A percentile compares a stretch with the other conserved stretches of the same genome.
phyloP scores from a whole-genome alignment of 2,329 filamentous ascomycete species.

The Anthostomella pinea region DNA sequence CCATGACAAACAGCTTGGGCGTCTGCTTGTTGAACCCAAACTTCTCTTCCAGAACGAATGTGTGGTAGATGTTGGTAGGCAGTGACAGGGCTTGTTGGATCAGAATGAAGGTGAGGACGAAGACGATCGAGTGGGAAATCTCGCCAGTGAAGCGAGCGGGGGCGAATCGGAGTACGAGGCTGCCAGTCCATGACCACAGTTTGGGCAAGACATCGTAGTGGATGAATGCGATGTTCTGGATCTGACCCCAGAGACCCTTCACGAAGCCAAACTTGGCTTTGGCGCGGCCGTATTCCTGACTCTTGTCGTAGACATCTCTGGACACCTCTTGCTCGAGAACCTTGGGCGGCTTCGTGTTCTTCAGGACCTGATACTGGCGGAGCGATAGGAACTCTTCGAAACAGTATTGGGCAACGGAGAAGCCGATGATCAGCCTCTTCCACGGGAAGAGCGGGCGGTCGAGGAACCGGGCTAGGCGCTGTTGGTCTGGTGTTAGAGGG shows the following conservation, averaged over 20 bases:
- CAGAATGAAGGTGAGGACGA: conserved; percentile 82
- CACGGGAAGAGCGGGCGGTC: conserved; percentile 93
- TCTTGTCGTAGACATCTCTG: conserved; percentile 89
- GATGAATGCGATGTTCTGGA: conserved; percentile 86
- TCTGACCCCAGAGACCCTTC: conserved; percentile 76
- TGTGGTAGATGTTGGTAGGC: conserved; percentile 84
- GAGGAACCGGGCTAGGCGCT: conserved; percentile 78
- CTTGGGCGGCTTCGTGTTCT: conserved; percentile 76
- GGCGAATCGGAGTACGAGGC: conserved; percentile 69
- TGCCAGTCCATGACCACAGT: conserved; percentile 80
- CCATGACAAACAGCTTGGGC: conserved; percentile 78
- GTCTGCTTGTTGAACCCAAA: conserved; percentile 99
- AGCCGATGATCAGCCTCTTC: conserved; percentile 94
- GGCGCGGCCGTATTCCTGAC: conserved; percentile 91
- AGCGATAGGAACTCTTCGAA: conserved; percentile 87
- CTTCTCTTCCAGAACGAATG: conserved; percentile 92
- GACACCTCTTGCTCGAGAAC: conserved; percentile 86
- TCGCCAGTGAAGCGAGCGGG: conserved; percentile 82
- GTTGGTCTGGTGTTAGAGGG: conserved; percentile 20
- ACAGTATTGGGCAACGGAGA: conserved; percentile 86
- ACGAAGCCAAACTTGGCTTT: conserved; percentile 89
- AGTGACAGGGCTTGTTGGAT: conserved; percentile 77
- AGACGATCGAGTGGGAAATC: conserved; percentile 89
- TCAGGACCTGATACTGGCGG: conserved; percentile 85
- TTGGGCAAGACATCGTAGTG: conserved; percentile 88